Evolutionary conservation across 2,329 filamentous ascomycete genomes (phyloP), one percentile per base, ranked within the genome.

Genomic region (Zasmidium angulare): DNA sequence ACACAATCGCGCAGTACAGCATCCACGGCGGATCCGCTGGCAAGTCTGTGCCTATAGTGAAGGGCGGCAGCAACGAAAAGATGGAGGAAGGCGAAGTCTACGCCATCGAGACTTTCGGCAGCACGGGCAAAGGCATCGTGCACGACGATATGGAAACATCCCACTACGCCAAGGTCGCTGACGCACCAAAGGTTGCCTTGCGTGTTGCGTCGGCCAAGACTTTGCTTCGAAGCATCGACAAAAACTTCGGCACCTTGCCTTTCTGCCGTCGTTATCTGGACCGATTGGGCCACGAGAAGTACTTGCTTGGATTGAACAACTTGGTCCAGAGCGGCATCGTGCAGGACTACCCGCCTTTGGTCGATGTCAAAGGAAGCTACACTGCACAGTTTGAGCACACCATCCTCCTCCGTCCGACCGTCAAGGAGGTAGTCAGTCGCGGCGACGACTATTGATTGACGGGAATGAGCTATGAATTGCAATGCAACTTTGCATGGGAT

Each of bases 341-440:
- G 2, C 81, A 87, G 46, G 71, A 77, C 2, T 85, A 88, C 67
- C 73, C 74, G 14, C 86, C 85, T 1, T 74, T 88, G 23, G 74
- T 79, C 31, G 86, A 88, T 63, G 70, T 83, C 46, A 77, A 80
- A 62, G 85, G 85, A 1, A 86, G 84, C 1, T 87, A 86, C 68
- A 81, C 82, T 3, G 86, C 86, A 10, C 86, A 88, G 65, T 88
- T 84, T 68, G 86, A 88, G 74, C 86, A 84, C 72, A 79, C 77
- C 12, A 73, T 79, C 59, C 61, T 78, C 58, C 67, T 78, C 29
- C 64, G 75, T 50, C 72, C 73, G 31, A 76, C 71, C 58, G 69
- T 73, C 22, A 78, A 78, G 64, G 76, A 78, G 66, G 74, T 78
- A 3, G 71, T 78, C 26, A 75, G 70, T 63, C 68, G 76, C 46